Evolutionary conservation across 2,329 filamentous ascomycete genomes (phyloP).

Genomic region (Rhytidhysteron rufulum): DNA sequence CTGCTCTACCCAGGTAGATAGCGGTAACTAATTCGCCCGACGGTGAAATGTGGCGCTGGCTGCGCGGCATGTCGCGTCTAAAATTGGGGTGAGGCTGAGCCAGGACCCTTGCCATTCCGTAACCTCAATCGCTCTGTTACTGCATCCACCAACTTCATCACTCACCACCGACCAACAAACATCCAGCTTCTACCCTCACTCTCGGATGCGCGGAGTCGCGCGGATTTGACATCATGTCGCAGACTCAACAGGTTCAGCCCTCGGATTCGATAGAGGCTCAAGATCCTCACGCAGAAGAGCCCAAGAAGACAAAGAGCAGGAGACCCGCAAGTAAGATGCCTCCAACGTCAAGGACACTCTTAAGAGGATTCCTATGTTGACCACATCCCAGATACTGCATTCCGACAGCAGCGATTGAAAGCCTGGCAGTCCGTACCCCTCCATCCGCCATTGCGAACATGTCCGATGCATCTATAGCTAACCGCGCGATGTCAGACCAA

Average conservation of each 20-base stretch:
- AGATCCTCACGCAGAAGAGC: slow-evolving; percentile 35
- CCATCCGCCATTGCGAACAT: slow-evolving; percentile 1
- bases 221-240: slow-evolving; percentile 40
- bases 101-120: background rate
- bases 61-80: too few relatives aligned
- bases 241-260: slow-evolving; percentile 40
- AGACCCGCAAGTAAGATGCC: slow-evolving; percentile 74
- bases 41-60: too few relatives aligned
- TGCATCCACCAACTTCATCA: background rate
- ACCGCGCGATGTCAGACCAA: slow-evolving; percentile 61
- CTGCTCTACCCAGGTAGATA: too few relatives aligned
- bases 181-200: background rate
- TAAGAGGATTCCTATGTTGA: slow-evolving; percentile 17
- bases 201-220: slow-evolving; percentile 15
- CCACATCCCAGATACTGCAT: slow-evolving; percentile 72
- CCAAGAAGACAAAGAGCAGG: slow-evolving; percentile 76
- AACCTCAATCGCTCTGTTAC: slow-evolving; percentile 1
- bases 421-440: slow-evolving; percentile 82
- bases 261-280: slow-evolving; percentile 42
- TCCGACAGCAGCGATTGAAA: slow-evolving; percentile 93
- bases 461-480: slow-evolving; percentile 23
- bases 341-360: slow-evolving; percentile 9
- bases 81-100: slow-evolving; percentile 2
- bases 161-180: background rate
- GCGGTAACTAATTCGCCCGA: too few relatives aligned